These are phyloP conservation scores for Psidium guajava DNA, from an alignment of 345 rosid genomes.

Conservation along the genomic window DNA sequence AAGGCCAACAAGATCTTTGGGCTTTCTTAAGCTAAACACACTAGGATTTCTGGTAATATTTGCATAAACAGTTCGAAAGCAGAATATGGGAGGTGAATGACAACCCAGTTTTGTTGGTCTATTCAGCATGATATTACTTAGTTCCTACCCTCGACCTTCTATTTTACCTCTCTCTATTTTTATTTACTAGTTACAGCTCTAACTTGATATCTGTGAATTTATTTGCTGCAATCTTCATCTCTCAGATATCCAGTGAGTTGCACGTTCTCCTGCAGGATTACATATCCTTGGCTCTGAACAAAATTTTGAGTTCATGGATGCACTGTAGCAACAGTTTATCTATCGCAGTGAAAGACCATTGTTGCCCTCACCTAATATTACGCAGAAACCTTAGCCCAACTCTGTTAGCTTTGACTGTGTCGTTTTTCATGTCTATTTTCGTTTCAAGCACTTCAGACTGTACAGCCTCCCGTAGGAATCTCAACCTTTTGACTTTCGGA, in stretches of 20 bases:
- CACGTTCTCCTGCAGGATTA: not conserved
- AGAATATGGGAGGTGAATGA: not conserved
- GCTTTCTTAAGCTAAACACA: not conserved
- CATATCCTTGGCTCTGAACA: not conserved
- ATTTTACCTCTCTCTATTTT: not conserved
- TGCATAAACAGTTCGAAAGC: not conserved
- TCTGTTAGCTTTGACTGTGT: not conserved
- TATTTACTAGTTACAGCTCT: not conserved
- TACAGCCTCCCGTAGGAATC: not conserved
- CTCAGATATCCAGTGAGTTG: not conserved
- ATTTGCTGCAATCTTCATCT: not conserved
- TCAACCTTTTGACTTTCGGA: not conserved
- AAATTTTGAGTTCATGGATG: not conserved
- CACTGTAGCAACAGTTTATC: not conserved
- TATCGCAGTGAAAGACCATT: not conserved
- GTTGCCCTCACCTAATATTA: not conserved
- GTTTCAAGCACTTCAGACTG: not conserved
- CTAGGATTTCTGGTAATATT: not conserved
- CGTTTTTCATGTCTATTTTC: not conserved
- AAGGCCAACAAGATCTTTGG: not conserved
- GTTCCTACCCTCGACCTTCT: not conserved
- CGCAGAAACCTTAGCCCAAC: not conserved
- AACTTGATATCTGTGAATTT: not conserved
- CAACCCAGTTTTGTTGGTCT: not conserved
- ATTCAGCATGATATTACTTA: not conserved